Evolutionary conservation across 1,139 yeast genomes (phyloP), one percentile per base, ranked within the genome.

Genomic region (Geotrichum siamense): DNA sequence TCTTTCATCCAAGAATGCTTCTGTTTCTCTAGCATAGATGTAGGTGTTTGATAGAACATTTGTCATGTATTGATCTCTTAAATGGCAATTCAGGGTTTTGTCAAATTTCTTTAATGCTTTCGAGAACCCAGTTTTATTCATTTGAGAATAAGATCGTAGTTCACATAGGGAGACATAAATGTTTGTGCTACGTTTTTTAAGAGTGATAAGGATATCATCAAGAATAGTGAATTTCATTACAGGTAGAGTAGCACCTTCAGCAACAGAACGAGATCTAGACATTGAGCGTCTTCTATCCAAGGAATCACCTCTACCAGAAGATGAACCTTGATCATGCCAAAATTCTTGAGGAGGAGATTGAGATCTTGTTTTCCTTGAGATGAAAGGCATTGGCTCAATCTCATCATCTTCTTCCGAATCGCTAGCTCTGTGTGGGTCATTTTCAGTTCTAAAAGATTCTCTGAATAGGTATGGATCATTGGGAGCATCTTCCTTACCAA

Each of bases 31-130:
- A 30, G 65, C 53, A 56, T 82, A 82, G 2, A 76, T 65, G 20
- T 76, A 69, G 38, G 72, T 55, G 27, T 50, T 53, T 19, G 51
- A 30, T 29, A 67, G 56, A 9, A 49, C 51, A 27, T 54, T 61
- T 40, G 56, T 63, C 48, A 72, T 57, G 41, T 78, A 69, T 28
- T 69, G 71, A 19, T 65, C 63, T 55, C 79, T 79, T 47, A 84
- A 67, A 30, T 74, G 62, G 37, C 83, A 76, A 50, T 75, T 74
- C 55, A 87, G 69, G 16, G 84, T 79, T 60, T 89, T 89, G 64
- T 89, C 96, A 61, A 84, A 89, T 66, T 89, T 89, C 61, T 89
- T 89, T 54, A 87, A 71, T 40, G 87, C 89, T 64, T 89, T 89
- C 38, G 83, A 75, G 64, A 89, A 85, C 5, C 96, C 97, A 27